A percentile compares a stretch with the other conserved stretches of the same genome.
Evolutionary conservation across 352 stramenopile species (phyloP).

Genomic region (Phytophthora europaea): DNA sequence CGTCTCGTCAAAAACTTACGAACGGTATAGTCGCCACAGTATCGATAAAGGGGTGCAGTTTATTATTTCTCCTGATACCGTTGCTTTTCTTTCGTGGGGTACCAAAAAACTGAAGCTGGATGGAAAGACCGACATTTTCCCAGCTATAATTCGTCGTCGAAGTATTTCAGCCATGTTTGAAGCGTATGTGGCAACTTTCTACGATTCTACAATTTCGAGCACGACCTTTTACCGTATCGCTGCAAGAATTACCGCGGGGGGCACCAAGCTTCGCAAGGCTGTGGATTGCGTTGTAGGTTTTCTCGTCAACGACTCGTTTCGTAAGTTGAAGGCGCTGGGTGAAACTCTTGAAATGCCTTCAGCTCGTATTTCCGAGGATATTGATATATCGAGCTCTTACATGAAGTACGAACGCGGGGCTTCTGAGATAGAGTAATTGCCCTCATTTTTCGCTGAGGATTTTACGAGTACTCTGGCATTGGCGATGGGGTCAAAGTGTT

Average conservation of each 20-base stretch:
- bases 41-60: neutral
- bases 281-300: conserved; percentile 40
- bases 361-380: neutral
- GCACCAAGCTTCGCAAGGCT: conserved; percentile 11
- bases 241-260: conserved; percentile 2
- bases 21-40: neutral
- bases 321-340: neutral
- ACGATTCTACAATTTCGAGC: neutral
- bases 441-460: too few species aligned
- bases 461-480: too few species aligned
- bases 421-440: too few species aligned
- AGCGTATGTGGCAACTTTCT: neutral
- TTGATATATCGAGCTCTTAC: neutral
- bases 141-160: conserved; percentile 16
- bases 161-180: conserved; percentile 1
- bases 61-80: conserved; percentile 6
- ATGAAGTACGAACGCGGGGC: neutral
- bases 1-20: neutral
- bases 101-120: conserved; percentile 21
- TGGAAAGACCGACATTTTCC: neutral
- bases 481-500: too few species aligned
- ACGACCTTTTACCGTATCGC: conserved; percentile 25
- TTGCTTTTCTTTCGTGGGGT: conserved; percentile 30
- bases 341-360: neutral
- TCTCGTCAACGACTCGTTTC: conserved; percentile 39